Evolutionary conservation across 1,139 yeast species (phyloP).

Genomic region (Zygosaccharomyces pseudobailii): DNA sequence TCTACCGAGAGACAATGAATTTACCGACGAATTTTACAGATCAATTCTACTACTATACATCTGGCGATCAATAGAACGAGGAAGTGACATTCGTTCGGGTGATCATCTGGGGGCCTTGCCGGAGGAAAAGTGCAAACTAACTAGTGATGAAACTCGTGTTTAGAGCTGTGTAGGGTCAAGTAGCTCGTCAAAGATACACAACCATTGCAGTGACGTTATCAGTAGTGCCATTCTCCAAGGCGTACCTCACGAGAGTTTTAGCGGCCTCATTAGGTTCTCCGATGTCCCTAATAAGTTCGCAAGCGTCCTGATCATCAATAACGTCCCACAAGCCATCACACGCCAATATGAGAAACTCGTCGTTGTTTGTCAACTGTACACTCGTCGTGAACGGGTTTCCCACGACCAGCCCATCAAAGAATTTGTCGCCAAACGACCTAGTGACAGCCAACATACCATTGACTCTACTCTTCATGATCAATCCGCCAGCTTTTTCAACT

Average conservation of each 20-base stretch:
- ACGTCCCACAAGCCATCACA: slow-evolving; percentile 98
- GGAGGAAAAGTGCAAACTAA: background rate
- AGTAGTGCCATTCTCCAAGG: slow-evolving; percentile 75
- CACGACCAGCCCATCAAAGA: slow-evolving; percentile 83
- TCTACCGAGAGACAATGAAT: background rate
- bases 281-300: slow-evolving; percentile 56
- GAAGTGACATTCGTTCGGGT: background rate
- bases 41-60: background rate
- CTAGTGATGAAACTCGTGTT: background rate
- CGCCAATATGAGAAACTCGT: slow-evolving; percentile 77
- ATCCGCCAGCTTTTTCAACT: slow-evolving; percentile 74
- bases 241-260: slow-evolving; percentile 61
- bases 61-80: background rate
- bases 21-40: background rate
- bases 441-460: slow-evolving; percentile 96
- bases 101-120: background rate
- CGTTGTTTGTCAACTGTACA: slow-evolving; percentile 59
- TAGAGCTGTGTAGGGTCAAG: slow-evolving; percentile 2
- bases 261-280: slow-evolving; percentile 66
- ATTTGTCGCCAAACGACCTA: slow-evolving; percentile 89
- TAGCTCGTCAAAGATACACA: slow-evolving; percentile 25
- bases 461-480: slow-evolving; percentile 84
- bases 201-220: slow-evolving; percentile 96
- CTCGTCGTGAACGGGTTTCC: slow-evolving; percentile 93
- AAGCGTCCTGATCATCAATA: slow-evolving; percentile 73